Evolutionary conservation across 176 grass and related monocot genomes (phyloP), one percentile per base, ranked within the genome.

Genomic region (Carex myosuroides): DNA sequence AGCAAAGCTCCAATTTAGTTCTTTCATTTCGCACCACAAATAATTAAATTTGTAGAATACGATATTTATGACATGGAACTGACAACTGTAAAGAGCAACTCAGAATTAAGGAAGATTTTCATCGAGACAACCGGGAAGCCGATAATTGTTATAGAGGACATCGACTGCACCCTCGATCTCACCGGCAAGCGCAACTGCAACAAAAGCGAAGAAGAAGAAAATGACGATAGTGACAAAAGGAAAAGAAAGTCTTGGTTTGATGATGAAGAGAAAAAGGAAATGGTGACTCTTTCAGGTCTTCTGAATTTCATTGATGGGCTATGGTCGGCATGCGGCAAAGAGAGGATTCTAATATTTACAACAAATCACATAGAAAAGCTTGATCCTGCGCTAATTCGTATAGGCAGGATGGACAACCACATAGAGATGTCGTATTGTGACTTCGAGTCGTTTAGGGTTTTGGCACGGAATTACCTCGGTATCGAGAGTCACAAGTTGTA

Each of bases 221-320:
- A 63, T 5, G 33, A 78, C 2, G 20, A 17, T 1, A 42, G 56
- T 14, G 74, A 21, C 1, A 52, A 81, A 20, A 48, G 69, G 32
- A 80, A 85, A 68, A 80, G 29, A 56, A 33, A 16, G 22, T 60
- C 82, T 59, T 22, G 64, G 29, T n/a, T 5, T 1, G 50, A 37
- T 7, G 83, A 91, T 3, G 83, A 74, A 53, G 88, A 90, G 1
- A 88, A 90, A 0, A 16, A 0, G n/a, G 85, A 21, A 33, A 92
- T 89, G 82, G 82, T 95, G 3, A 95, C 93, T 0, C 88, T 95
- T 0, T 95, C 93, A 0, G 93, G 93, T 1, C 85, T 95, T 13
- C 88, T 95, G 60, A 92, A 92, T 81, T 95, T 95, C 85, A 92
- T 95, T 26, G 93, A 95, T 13, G 93, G 91, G 0, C 77, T 95